A percentile compares a stretch with the other conserved stretches of the same genome.
phyloP scores from a whole-genome alignment of 352 stramenopile genomes.

The Phytophthora rubi region DNA sequence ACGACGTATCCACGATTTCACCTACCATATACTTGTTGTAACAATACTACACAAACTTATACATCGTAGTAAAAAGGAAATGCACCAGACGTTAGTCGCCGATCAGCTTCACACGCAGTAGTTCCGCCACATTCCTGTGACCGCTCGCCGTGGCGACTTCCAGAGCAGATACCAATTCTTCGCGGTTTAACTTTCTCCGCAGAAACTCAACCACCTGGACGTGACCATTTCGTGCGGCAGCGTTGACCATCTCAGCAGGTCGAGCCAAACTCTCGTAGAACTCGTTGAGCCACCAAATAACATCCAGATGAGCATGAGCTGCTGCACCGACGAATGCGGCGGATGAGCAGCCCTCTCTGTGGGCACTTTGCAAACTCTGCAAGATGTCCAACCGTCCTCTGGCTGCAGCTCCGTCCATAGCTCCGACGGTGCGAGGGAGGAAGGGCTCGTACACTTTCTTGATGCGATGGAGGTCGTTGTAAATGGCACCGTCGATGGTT shows the following conservation, averaged over 20 bases:
- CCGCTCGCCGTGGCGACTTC: neutral
- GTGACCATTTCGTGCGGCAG: constrained; percentile 19
- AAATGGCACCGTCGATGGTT: constrained; percentile 1
- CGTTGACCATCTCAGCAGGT: constrained; percentile 15
- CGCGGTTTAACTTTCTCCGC: neutral
- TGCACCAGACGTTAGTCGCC: neutral
- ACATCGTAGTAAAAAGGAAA: neutral
- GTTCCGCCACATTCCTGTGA: neutral
- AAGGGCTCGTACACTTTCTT: neutral
- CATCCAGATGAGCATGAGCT: neutral
- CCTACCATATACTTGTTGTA: too few relatives aligned
- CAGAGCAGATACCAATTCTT: constrained; percentile 9
- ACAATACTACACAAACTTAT: neutral
- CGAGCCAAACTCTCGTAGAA: constrained; percentile 7
- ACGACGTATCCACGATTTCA: too few relatives aligned
- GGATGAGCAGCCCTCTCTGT: constrained; percentile 5
- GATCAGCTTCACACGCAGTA: neutral
- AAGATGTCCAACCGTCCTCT: constrained; percentile 5
- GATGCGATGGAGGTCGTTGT: constrained; percentile 2
- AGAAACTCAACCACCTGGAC: constrained; percentile 6
- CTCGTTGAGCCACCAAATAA: constrained; percentile 7
- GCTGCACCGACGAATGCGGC: constrained; percentile 3
- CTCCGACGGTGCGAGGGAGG: neutral
- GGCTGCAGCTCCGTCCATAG: constrained; percentile 4
- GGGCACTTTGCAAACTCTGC: neutral